These are phyloP conservation scores for Bipolaris gigantea DNA, from an alignment of 2,329 filamentous ascomycete species.

Conservation along the genomic window DNA sequence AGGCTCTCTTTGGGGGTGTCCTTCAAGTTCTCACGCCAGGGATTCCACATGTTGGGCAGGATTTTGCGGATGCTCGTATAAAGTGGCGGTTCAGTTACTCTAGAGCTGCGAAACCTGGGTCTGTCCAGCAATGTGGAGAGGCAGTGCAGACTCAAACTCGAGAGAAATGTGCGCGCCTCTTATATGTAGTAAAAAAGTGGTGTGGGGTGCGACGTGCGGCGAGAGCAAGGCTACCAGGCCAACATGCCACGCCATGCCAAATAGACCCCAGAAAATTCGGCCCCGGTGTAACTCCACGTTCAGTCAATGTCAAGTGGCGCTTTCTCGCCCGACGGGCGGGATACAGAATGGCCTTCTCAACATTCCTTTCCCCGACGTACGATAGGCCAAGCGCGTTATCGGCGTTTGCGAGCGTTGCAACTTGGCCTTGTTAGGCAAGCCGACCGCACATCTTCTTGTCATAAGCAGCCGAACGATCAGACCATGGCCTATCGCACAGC, in stretches of 20 bases:
- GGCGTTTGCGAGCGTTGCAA: slow-evolving; percentile 4
- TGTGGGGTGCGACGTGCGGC: slow-evolving; percentile 11
- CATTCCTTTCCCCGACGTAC: background rate
- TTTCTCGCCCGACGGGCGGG: background rate
- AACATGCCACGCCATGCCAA: background rate
- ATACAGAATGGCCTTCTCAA: slow-evolving; percentile 7
- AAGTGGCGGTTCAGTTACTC: background rate
- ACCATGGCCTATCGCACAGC: background rate
- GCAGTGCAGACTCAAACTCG: background rate
- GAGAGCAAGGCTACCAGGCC: background rate
- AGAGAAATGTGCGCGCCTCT: background rate
- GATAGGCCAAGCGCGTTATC: background rate
- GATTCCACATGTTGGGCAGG: slow-evolving; percentile 38
- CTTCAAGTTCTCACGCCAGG: slow-evolving; percentile 53
- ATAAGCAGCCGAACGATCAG: background rate
- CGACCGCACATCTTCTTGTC: slow-evolving; percentile 3
- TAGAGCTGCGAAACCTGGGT: slow-evolving; percentile 3
- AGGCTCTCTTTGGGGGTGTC: slow-evolving; percentile 70
- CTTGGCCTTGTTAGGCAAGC: slow-evolving; percentile 1
- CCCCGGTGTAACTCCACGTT: slow-evolving; percentile 3
- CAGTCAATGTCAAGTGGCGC: background rate
- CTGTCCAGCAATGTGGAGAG: slow-evolving; percentile 3
- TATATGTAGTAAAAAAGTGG: slow-evolving; percentile 4
- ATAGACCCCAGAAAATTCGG: slow-evolving; percentile 7
- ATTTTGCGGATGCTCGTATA: background rate